Conservation (phyloP, 495 filamentous ascomycete genomes). For the Daldinia vernicosa region DNA sequence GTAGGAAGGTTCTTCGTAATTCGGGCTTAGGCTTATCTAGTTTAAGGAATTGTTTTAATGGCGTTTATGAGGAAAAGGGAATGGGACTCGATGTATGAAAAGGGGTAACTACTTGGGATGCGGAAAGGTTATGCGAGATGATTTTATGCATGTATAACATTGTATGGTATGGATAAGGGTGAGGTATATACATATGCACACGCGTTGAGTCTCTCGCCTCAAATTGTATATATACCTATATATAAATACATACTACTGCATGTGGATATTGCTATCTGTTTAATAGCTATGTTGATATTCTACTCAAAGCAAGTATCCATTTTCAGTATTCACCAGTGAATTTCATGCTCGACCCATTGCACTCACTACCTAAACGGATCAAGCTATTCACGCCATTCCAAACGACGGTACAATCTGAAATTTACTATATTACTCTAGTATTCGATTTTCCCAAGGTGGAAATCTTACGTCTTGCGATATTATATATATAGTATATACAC, state of each 20-base stretch:
- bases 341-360: neutral
- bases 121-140: neutral
- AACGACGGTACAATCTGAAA: neutral
- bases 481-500: neutral
- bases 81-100: neutral
- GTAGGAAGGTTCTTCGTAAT: slow-evolving; percentile 3
- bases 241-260: too few relatives aligned
- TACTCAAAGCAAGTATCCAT: neutral
- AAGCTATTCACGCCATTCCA: neutral
- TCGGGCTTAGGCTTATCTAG: neutral
- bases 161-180: slow-evolving; percentile 17
- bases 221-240: slow-evolving; percentile 24
- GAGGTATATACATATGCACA: neutral
- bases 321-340: neutral
- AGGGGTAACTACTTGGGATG: neutral
- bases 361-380: neutral
- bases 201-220: slow-evolving; percentile 24
- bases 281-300: slow-evolving; percentile 26
- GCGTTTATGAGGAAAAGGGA: slow-evolving; percentile 10
- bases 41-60: neutral
- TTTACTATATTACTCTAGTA: slow-evolving; percentile 13
- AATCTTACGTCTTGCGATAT: neutral
- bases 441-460: neutral
- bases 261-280: neutral
- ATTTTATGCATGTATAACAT: neutral